Base-by-base conservation (phyloP, 2,329 filamentous ascomycete genomes). In the Leptographium radiaticola region DNA sequence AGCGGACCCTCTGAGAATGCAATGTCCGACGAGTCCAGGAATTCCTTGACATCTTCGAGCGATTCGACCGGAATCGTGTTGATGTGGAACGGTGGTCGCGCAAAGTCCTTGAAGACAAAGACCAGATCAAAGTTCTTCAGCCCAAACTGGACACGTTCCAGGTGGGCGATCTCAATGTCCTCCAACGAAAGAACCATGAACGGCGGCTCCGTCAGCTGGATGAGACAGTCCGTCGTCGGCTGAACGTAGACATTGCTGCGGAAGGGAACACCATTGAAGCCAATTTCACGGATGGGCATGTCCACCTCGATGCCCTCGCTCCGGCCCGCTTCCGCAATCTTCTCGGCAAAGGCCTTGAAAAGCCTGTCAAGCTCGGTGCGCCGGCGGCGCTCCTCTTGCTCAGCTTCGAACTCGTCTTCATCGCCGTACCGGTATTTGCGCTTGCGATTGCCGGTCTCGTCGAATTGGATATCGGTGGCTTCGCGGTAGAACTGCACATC, bases 61-160 rank as follows among this genome's bases (percentile, higher is more conserved):
- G 86, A 88, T 66, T 98, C 93, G 30, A 98, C 89, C 0, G 93
- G 94, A 59, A 98, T 97, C 8, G 93, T 98, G 71, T 98, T 98
- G 75, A 98, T 86, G 68, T 98, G 93, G 54, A 86, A 86, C 1
- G 91, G 91, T 3, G 88, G 71, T n/a, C 90, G 82, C 53, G 86
- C 81, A 70, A 95, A 97, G 71, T 98, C 93, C 65, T 97, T 97
- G 76, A 95, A 97, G 40, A 98, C 87, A 64, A 97, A 90, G 20
- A 98, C 93, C 68, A 98, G 83, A 70, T 98, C 93, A 68, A 98
- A 98, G 70, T 98, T 98, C 76, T 97, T 96, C 57, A 98, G 77
- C 38, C 93, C 94, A 64, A 98, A 98, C 71, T 91, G 77, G 18
- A 98, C 93, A 73, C 91, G 87, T 69, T 98, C 93, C 56, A 98